These are phyloP conservation scores for Colletotrichum karsti DNA, from an alignment of 2,329 filamentous ascomycete species.

Conservation along the genomic window DNA sequence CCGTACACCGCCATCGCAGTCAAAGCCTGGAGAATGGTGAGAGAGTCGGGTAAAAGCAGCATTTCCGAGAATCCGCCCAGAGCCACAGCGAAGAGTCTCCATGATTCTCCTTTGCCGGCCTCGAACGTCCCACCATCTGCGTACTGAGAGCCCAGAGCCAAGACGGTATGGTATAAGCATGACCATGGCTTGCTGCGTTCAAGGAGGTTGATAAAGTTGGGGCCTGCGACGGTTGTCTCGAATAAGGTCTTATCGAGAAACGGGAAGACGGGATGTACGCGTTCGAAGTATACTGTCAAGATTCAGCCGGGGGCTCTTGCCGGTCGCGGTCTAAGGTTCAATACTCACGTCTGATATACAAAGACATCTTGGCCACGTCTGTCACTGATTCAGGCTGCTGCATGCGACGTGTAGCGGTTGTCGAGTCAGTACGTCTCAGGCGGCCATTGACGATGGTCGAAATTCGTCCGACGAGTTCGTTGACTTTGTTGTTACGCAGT, in stretches of 20 bases:
- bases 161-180: constrained; percentile 46
- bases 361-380: constrained; percentile 1
- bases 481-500: constrained; percentile 38
- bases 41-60: constrained; percentile 38
- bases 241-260: constrained; percentile 48
- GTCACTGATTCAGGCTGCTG: background rate
- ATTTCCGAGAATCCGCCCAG: constrained; percentile 45
- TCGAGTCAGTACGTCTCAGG: constrained; percentile 15
- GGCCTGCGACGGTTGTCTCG: constrained; percentile 38
- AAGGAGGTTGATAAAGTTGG: constrained; percentile 36
- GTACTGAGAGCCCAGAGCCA: constrained; percentile 48
- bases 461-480: constrained; percentile 37
- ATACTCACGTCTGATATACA: constrained; percentile 22
- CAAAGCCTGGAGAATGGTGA: constrained; percentile 39
- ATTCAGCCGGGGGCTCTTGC: background rate
- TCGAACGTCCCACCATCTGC: constrained; percentile 45
- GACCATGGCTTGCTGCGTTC: constrained; percentile 41
- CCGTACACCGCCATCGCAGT: constrained; percentile 40
- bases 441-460: constrained; percentile 33
- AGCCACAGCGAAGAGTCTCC: constrained; percentile 47
- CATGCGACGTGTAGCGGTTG: background rate
- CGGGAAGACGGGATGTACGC: constrained; percentile 47
- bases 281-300: constrained; percentile 45
- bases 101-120: constrained; percentile 45
- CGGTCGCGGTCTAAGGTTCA: background rate